Evolutionary conservation across 1,284 basidiomycete species (phyloP).

Genomic region (Singerocomus rubriflavus): DNA sequence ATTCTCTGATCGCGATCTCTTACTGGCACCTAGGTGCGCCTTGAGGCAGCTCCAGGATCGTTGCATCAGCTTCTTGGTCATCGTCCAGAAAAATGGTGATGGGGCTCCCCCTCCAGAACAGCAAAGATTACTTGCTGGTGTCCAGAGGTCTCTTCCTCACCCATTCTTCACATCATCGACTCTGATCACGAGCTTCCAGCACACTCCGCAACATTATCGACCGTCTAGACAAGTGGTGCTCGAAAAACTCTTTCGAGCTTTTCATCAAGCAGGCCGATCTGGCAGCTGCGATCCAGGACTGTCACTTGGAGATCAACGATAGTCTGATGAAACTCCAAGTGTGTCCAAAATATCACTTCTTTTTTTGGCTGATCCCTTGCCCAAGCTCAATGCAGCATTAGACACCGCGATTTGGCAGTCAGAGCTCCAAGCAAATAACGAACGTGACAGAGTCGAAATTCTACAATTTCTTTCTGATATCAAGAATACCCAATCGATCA

Average conservation of each 20-base stretch:
- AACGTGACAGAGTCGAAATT: conserved; percentile 43
- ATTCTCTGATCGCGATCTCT: conserved; percentile 2
- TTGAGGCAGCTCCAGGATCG: conserved; percentile 43
- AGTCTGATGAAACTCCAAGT: conserved; percentile 45
- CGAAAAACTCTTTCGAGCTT: conserved; percentile 35
- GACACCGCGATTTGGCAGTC: conserved; percentile 47
- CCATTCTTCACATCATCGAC: background rate
- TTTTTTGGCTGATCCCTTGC: conserved; percentile 13
- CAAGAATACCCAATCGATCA: conserved; percentile 37
- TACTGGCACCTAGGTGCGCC: conserved; percentile 32
- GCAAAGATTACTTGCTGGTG: conserved; percentile 18
- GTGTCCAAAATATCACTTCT: background rate
- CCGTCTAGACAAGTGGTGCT: conserved; percentile 42
- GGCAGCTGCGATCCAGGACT: conserved; percentile 39
- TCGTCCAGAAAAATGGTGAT: conserved; percentile 24
- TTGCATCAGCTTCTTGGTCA: conserved; percentile 30
- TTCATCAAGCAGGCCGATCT: conserved; percentile 47
- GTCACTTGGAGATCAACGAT: conserved; percentile 41
- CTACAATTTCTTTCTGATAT: conserved; percentile 43
- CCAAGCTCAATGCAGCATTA: conserved; percentile 42
- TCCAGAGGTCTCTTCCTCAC: conserved; percentile 20
- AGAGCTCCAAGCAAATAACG: conserved; percentile 36
- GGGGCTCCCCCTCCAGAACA: conserved; percentile 24
- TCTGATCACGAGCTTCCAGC: conserved; percentile 28
- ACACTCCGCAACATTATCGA: conserved; percentile 37